A percentile compares a stretch with the other conserved stretches of the same genome.
Conservation (phyloP, 2,329 filamentous ascomycete species). For the Ilyonectria robusta region DNA sequence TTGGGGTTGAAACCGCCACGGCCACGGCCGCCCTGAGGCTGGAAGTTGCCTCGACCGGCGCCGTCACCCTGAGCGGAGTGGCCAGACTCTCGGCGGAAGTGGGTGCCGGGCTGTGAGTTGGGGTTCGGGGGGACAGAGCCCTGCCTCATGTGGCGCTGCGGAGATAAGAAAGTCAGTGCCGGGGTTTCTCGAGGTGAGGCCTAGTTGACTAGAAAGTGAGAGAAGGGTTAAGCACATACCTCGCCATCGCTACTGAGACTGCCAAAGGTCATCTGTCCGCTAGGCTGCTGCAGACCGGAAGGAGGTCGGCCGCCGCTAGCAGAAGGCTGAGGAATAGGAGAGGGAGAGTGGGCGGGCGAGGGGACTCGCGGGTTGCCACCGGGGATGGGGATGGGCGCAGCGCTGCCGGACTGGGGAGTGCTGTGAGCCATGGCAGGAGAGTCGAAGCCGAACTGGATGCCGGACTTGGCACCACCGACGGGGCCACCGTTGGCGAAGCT, state of each 20-base stretch:
- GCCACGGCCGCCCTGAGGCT: slow-evolving; percentile 64
- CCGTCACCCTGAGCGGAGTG: slow-evolving; percentile 78
- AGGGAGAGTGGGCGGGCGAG: slow-evolving; percentile 90
- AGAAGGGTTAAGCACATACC: slow-evolving; percentile 63
- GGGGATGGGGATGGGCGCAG: slow-evolving; percentile 75
- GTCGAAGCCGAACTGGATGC: slow-evolving; percentile 88
- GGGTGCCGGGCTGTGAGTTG: slow-evolving; percentile 74
- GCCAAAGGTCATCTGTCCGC: slow-evolving; percentile 82
- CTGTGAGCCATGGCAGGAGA: slow-evolving; percentile 78
- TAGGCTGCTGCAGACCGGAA: slow-evolving; percentile 78
- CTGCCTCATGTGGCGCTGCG: slow-evolving; percentile 78
- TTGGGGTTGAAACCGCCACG: slow-evolving; percentile 65
- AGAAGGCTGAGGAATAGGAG: slow-evolving; percentile 90
- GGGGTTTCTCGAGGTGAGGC: not conserved
- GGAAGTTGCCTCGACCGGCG: slow-evolving; percentile 70
- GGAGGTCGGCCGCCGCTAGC: slow-evolving; percentile 90
- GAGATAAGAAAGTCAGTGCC: slow-evolving; percentile 46
- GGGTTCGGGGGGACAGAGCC: slow-evolving; percentile 74
- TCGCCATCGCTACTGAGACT: slow-evolving; percentile 86
- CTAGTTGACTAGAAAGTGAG: slow-evolving; percentile 22
- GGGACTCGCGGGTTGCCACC: slow-evolving; percentile 77
- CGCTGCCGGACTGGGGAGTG: slow-evolving; percentile 70
- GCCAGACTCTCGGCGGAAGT: slow-evolving; percentile 88
- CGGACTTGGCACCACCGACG: slow-evolving; percentile 70
- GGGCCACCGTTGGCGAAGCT: slow-evolving; percentile 83